Percentiles rank a stretch among this genome's conserved stretches.
These are phyloP conservation scores for Ceratobasidium sp. DNA, from an alignment of 1,284 basidiomycete species.

Conservation along the genomic window DNA sequence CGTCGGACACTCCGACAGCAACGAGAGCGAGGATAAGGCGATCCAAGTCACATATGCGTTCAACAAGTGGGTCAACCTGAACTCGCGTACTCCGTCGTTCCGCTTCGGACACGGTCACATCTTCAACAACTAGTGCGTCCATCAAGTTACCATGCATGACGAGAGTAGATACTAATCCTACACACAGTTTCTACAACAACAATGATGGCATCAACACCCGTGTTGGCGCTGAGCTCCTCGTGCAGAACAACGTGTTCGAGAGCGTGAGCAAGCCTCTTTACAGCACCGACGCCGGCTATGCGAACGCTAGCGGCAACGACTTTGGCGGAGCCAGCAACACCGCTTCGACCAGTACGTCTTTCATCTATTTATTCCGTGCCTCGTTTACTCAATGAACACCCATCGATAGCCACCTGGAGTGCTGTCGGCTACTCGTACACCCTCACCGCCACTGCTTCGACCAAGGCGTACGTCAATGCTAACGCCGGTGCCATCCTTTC, in stretches of 20 bases:
- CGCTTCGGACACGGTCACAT: conserved; percentile 52
- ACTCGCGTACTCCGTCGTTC: conserved; percentile 50
- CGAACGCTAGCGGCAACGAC: conserved; percentile 19
- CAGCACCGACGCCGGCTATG: conserved; percentile 26
- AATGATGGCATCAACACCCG: conserved; percentile 54
- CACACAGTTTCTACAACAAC: conserved; percentile 52
- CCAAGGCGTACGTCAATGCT: conserved; percentile 10
- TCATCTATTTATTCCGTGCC: not conserved
- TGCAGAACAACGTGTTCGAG: conserved; percentile 44
- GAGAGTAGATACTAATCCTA: not conserved
- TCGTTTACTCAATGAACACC: not conserved
- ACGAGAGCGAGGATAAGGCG: conserved; percentile 48
- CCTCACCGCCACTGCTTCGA: not conserved
- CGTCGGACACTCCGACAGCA: conserved; percentile 59
- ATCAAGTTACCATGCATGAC: not conserved
- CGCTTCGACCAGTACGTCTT: conserved; percentile 17
- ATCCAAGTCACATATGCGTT: conserved; percentile 43
- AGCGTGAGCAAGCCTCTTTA: conserved; percentile 22
- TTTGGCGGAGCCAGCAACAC: conserved; percentile 24
- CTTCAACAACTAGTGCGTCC: conserved; percentile 17
- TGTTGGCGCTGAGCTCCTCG: conserved; percentile 43
- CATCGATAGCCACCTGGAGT: conserved; percentile 8
- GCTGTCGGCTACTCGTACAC: conserved; percentile 34
- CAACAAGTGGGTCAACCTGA: conserved; percentile 48
- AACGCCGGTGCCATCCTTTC: conserved; percentile 28